A percentile compares a stretch with the other conserved stretches of the same genome.
Evolutionary conservation across 768 basidiomycete genomes (phyloP).

Genomic region (Phylloporus rhodoxanthus): DNA sequence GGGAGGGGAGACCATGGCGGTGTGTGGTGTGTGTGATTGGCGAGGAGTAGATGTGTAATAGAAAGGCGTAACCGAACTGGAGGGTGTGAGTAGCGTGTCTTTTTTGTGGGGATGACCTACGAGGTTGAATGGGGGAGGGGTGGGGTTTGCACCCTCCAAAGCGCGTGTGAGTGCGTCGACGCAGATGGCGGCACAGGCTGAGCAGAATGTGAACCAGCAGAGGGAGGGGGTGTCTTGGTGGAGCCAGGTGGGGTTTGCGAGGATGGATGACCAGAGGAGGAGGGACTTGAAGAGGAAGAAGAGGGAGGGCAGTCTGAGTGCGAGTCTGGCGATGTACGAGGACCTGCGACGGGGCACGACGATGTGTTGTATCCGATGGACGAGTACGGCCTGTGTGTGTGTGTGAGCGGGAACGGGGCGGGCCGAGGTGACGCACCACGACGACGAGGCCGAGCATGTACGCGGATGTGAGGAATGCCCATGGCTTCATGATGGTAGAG

Average conservation of each 20-base stretch:
- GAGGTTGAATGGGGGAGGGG: conserved; percentile 64
- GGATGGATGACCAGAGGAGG: conserved; percentile 50
- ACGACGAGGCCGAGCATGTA: conserved; percentile 63
- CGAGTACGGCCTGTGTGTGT: conserved; percentile 48
- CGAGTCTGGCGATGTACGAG: conserved; percentile 50
- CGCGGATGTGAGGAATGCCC: conserved; percentile 68
- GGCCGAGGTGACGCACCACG: conserved; percentile 42
- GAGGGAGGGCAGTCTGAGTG: conserved; percentile 58
- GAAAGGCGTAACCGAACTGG: conserved; percentile 73
- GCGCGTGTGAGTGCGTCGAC: conserved; percentile 64
- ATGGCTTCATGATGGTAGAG: conserved; percentile 47
- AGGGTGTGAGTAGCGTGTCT: conserved; percentile 3
- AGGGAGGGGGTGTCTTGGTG: conserved; percentile 55
- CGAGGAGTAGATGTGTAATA: conserved; percentile 68
- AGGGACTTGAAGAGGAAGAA: conserved; percentile 56
- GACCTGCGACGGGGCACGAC: conserved; percentile 49
- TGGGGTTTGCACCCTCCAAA: conserved; percentile 55
- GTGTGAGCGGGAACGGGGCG: background rate
- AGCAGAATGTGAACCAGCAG: conserved; percentile 69
- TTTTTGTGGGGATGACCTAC: conserved; percentile 42
- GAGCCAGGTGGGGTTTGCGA: conserved; percentile 42
- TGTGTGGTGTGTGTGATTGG: conserved; percentile 49
- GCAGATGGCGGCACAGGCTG: conserved; percentile 60
- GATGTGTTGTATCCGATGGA: conserved; percentile 75
- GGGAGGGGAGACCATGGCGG: conserved; percentile 42